Evolutionary conservation across 176 grass and related monocot species (phyloP), one percentile per base, ranked within the genome.

Genomic region (Paspalum notatum): DNA sequence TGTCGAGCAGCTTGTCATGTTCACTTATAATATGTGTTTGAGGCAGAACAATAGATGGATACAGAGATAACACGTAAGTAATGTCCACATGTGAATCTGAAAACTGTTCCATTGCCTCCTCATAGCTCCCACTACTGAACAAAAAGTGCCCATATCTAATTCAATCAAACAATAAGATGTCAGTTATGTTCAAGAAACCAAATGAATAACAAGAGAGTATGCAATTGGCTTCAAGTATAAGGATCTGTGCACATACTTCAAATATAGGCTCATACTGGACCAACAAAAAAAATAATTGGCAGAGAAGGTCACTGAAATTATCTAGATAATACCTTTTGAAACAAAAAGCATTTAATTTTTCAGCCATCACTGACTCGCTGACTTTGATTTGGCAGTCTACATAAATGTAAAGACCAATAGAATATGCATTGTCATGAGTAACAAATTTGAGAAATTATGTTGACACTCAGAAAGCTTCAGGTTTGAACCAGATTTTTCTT

Each of bases 41-140:
- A 64, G 96, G 96, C 62, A 99, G 84, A 78, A 90, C 72, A 25
- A 99, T 80, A 65, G 84, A 93, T 58, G 90, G 96, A 69, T 90
- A 99, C 70, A 99, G 82, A 81, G 86, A 91, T 62, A 99, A 62
- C 24, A 99, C 75, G 61, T 99, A 99, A 48, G 92, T 95, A 65
- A 93, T 88, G 77, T 99, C 96, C 83, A 95, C 96, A 91, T 99
- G 96, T 58, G 96, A 93, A 82, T 94, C 86, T 10, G 77, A 82
- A 84, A 99, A 99, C 55, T 99, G 92, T 38, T 95, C 92, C 90
- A 95, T 91, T 71, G 96, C 86, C 51, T 99, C 90, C 88, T 99
- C 92, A 68, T 95, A 99, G 71, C 66, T 95, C 85, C 89, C 88
- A 88, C 86, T 95, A 78, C 93, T 86, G 68, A 99, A 99, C 78